Conservation (phyloP, 164 flowering plant genomes). For the Paratinospora sagittata region DNA sequence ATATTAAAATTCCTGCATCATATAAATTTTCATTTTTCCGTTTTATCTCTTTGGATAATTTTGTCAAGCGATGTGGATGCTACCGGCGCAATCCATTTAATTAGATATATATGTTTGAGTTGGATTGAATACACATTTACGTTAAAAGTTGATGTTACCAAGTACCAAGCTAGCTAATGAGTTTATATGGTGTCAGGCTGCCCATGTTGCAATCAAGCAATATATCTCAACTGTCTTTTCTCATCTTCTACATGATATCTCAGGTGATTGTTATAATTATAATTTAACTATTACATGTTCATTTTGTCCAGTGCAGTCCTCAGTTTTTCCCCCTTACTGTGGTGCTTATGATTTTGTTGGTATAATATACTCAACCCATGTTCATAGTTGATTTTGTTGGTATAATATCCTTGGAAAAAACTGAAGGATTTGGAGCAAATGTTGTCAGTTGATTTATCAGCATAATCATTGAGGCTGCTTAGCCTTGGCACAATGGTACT, state of each 20-base stretch:
- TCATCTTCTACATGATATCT: slow-evolving; percentile 55
- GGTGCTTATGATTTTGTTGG: background rate
- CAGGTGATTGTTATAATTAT: slow-evolving; percentile 44
- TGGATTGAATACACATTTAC: background rate
- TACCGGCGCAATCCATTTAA: background rate
- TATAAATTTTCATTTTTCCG: background rate
- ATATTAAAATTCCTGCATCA: too few species aligned
- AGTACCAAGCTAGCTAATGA: slow-evolving; percentile 7
- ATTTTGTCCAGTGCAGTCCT: background rate
- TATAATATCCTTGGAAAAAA: background rate
- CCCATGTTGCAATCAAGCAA: slow-evolving; percentile 50
- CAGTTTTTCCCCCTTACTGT: background rate
- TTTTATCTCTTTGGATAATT: background rate
- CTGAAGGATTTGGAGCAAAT: background rate
- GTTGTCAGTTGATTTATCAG: background rate
- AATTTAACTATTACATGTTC: background rate
- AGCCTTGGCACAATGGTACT: background rate
- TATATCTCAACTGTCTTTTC: slow-evolving; percentile 54
- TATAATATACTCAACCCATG: too few species aligned
- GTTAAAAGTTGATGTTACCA: background rate
- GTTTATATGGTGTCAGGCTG: slow-evolving; percentile 50
- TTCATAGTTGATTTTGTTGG: too few species aligned
- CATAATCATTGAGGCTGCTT: background rate
- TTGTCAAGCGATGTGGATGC: background rate
- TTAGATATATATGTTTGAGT: background rate